Conservation (phyloP, 2,329 filamentous ascomycete species). For the Monilinia fructicola region DNA sequence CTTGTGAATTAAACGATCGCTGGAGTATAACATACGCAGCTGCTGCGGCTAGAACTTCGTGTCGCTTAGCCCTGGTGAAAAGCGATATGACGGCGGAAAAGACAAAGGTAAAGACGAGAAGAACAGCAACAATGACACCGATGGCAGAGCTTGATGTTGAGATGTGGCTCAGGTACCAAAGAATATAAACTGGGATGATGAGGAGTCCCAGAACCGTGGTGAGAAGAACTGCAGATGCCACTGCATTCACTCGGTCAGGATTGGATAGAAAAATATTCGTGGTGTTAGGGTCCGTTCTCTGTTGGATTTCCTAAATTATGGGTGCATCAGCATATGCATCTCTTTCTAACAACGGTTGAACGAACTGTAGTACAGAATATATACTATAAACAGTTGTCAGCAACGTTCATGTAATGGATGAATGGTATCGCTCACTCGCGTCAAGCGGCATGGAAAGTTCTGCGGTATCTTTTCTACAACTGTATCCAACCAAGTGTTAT, state of each 20-base stretch:
- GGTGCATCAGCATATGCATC: neutral
- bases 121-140: slow-evolving; percentile 22
- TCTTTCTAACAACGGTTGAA: neutral
- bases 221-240: slow-evolving; percentile 25
- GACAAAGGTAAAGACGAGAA: slow-evolving; percentile 29
- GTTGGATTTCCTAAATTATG: slow-evolving; percentile 10
- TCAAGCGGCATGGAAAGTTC: slow-evolving; percentile 23
- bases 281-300: slow-evolving; percentile 18
- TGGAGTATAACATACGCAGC: slow-evolving; percentile 30
- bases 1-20: neutral
- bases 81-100: slow-evolving; percentile 29
- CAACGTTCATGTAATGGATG: neutral
- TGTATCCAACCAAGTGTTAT: slow-evolving; percentile 45
- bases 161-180: slow-evolving; percentile 24
- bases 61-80: slow-evolving; percentile 33
- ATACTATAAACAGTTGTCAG: neutral
- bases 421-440: slow-evolving; percentile 21
- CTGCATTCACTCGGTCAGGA: slow-evolving; percentile 22
- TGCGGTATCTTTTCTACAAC: slow-evolving; percentile 38
- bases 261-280: slow-evolving; percentile 23
- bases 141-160: neutral
- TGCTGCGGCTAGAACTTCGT: slow-evolving; percentile 31
- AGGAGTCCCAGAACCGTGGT: slow-evolving; percentile 26
- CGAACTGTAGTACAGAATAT: slow-evolving; percentile 3
- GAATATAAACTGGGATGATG: slow-evolving; percentile 28